Percentiles rank a stretch among this genome's conserved stretches.
Evolutionary conservation across 768 basidiomycete species (phyloP).

Genomic region (Hemileccinum rubropunctum): DNA sequence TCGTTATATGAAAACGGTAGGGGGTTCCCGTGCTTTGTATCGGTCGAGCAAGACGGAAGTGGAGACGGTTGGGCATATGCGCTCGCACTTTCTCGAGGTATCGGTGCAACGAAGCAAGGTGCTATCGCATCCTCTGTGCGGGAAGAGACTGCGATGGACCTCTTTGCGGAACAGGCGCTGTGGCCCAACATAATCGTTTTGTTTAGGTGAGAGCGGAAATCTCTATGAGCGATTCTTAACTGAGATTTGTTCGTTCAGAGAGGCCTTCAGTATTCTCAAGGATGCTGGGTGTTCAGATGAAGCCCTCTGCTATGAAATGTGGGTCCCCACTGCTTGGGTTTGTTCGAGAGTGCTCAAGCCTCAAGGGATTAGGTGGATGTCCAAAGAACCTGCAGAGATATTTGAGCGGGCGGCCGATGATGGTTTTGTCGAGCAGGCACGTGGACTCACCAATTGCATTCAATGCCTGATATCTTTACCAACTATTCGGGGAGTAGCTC

Average conservation of each 20-base stretch:
- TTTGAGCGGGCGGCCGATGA: constrained; percentile 68
- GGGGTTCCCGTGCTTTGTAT: constrained; percentile 65
- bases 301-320: constrained; percentile 67
- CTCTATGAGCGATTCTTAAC: background rate
- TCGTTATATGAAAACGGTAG: constrained; percentile 57
- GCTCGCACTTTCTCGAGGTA: constrained; percentile 53
- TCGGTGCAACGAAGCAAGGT: constrained; percentile 61
- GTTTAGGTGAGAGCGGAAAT: constrained; percentile 41
- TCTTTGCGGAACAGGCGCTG: constrained; percentile 62
- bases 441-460: constrained; percentile 1
- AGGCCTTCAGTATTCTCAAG: constrained; percentile 59
- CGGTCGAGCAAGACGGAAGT: constrained; percentile 60
- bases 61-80: constrained; percentile 45
- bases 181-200: constrained; percentile 69
- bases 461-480: background rate
- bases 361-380: constrained; percentile 55
- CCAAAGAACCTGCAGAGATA: constrained; percentile 67
- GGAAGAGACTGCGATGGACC: constrained; percentile 65
- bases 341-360: background rate
- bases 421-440: constrained; percentile 56
- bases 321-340: constrained; percentile 1
- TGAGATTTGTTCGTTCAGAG: constrained; percentile 33
- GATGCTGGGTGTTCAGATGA: constrained; percentile 67
- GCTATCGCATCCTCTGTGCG: constrained; percentile 60
- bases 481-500: constrained; percentile 34